Base-by-base conservation (phyloP, 108 stramenopile genomes). In the Epipyxis sp. region DNA sequence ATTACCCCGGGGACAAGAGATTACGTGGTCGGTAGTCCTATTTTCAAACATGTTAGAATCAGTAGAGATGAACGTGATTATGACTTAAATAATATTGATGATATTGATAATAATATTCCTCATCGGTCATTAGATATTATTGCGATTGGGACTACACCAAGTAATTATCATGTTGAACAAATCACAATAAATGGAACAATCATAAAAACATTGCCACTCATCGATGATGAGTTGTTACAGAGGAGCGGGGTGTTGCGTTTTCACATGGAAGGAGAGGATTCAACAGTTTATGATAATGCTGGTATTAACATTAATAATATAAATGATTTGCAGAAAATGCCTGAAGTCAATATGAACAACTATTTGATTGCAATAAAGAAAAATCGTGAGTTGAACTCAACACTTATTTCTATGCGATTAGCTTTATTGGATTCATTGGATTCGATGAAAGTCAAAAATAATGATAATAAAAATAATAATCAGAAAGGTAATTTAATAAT, bases 21-120 rank as follows among this genome's bases (percentile, higher is more conserved):
- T 6, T 83, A 83, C 78, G 46, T 76, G 32, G 6, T 83, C 0
- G 71, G 76, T 1, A 27, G 37, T 1, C 82, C 82, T 0, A 32
- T 76, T 1, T 83, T 83, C 59, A n/a, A 37, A 6, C 46, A 74
- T 34, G 44, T 74, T 42, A 37, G 50, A 13, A 74, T 74, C 34
- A 32, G 6, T 74, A 29, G 61, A 35, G 6, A 32, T 65, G 34
- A 32, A 32, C 6, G 6, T 13, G 20, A 50, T 6, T 13, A 50
- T 50, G 46, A 50, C 20, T 50, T 50, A 13, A 20, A 20, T 6
- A 13, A 13, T 50, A 20, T 20, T 50, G 46, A 6, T 20, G 46
- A 13, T 50, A 13, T 13, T 50, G 46, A 13, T 6, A 50, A 20
- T 50, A 20, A 50, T 50, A 20, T 6, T 13, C 6, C 13, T 6